Percentiles rank a stretch among this genome's conserved stretches.
These are phyloP conservation scores for Tephrocybe rancida DNA, from an alignment of 768 basidiomycete genomes.

Conservation along the genomic window DNA sequence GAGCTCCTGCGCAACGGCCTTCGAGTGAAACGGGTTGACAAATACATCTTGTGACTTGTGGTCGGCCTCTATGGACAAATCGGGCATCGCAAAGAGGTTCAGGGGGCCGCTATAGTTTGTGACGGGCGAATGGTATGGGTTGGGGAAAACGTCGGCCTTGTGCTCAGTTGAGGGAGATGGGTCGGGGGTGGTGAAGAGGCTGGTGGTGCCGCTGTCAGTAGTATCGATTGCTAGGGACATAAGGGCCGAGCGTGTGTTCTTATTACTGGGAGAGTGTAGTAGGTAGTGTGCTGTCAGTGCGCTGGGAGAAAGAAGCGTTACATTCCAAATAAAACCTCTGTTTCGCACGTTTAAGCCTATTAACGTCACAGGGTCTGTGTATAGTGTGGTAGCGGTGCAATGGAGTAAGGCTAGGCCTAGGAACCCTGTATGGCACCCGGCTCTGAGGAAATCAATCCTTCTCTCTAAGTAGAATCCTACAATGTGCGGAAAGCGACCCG, in stretches of 20 bases:
- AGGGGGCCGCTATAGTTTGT: conserved; percentile 23
- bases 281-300: not conserved
- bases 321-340: conserved; percentile 16
- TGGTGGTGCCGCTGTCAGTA: conserved; percentile 1
- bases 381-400: not conserved
- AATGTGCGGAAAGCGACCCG: no score
- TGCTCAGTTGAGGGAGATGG: conserved; percentile 4
- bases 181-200: conserved; percentile 1
- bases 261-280: not conserved
- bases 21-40: conserved; percentile 41
- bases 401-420: not conserved
- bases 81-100: conserved; percentile 33
- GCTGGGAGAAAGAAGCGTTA: conserved; percentile 8
- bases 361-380: conserved; percentile 5
- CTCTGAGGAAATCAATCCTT: no score
- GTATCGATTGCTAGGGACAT: conserved; percentile 2
- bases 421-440: no score
- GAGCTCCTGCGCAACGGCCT: conserved; percentile 41
- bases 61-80: conserved; percentile 15
- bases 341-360: conserved; percentile 20
- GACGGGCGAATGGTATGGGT: conserved; percentile 13
- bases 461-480: no score
- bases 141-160: conserved; percentile 7
- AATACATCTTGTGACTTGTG: conserved; percentile 26
- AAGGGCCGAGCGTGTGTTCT: not conserved